Evolutionary conservation across 2,329 filamentous ascomycete species (phyloP).

Genomic region (Delphinella strobiligena): DNA sequence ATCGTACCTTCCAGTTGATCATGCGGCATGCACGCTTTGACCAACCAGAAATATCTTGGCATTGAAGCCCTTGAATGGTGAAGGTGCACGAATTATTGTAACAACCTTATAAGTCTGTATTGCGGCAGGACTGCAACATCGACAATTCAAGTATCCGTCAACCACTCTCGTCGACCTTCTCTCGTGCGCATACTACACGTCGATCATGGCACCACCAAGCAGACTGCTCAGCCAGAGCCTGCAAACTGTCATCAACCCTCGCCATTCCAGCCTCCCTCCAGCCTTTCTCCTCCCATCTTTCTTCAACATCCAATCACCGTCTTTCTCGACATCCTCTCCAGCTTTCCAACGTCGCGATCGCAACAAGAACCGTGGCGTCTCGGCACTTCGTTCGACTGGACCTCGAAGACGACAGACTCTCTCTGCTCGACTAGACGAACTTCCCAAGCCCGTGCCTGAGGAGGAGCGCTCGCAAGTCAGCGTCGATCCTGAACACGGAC

Average conservation of each 20-base stretch:
- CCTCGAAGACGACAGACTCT: constrained; percentile 52
- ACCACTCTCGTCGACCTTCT: neutral
- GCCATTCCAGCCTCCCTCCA: constrained; percentile 15
- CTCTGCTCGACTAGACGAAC: constrained; percentile 56
- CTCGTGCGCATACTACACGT: neutral
- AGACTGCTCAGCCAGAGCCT: constrained; percentile 3
- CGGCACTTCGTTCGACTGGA: constrained; percentile 66
- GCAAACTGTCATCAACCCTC: neutral
- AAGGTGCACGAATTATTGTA: too few species aligned
- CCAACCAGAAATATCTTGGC: too few species aligned
- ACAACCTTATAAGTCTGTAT: too few species aligned
- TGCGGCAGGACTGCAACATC: neutral
- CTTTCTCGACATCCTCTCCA: constrained; percentile 18
- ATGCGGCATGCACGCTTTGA: too few species aligned
- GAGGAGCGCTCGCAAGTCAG: constrained; percentile 44
- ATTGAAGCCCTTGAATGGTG: too few species aligned
- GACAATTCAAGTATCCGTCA: neutral
- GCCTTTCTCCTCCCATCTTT: constrained; percentile 23
- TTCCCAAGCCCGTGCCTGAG: constrained; percentile 60
- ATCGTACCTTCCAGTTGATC: too few species aligned
- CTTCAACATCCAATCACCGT: constrained; percentile 20
- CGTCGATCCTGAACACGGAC: constrained; percentile 64
- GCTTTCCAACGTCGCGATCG: constrained; percentile 46
- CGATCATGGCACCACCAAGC: constrained; percentile 5
- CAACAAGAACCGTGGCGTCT: constrained; percentile 72